A percentile compares a stretch with the other conserved stretches of the same genome.
Evolutionary conservation across 768 basidiomycete genomes (phyloP).

Genomic region (Suillus weaverae): DNA sequence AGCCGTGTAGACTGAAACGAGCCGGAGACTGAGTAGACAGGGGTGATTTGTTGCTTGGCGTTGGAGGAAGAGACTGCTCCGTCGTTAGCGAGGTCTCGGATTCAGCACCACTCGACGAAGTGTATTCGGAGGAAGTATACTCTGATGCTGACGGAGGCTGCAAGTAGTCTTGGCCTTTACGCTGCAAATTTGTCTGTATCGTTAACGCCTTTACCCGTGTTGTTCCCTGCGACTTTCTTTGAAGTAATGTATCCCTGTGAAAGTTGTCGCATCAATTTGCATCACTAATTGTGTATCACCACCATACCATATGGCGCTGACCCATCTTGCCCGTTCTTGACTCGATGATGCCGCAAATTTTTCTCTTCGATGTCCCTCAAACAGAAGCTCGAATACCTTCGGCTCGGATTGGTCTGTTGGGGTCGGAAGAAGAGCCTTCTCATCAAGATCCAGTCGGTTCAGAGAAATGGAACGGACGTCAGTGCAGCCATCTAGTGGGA

Average conservation of each 20-base stretch:
- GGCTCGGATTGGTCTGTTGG: constrained; percentile 40
- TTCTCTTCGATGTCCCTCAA: constrained; percentile 51
- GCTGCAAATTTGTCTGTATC: constrained; percentile 20
- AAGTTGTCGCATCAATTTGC: constrained; percentile 1
- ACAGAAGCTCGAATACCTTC: constrained; percentile 65
- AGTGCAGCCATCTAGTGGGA: constrained; percentile 52
- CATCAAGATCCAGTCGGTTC: constrained; percentile 43
- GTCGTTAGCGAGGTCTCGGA: constrained; percentile 1
- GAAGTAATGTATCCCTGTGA: constrained; percentile 59
- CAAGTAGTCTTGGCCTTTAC: constrained; percentile 5
- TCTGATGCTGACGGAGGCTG: constrained; percentile 16
- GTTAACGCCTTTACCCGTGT: constrained; percentile 8
- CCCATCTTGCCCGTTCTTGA: constrained; percentile 69
- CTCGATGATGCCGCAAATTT: constrained; percentile 63
- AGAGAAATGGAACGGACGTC: constrained; percentile 62
- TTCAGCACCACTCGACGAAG: constrained; percentile 25
- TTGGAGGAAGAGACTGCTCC: constrained; percentile 19
- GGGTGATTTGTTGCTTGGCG: constrained; percentile 30
- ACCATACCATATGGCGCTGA: constrained; percentile 70
- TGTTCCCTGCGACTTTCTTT: neutral
- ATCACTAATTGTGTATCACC: neutral
- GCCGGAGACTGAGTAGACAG: constrained; percentile 13
- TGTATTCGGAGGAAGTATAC: constrained; percentile 27
- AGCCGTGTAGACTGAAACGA: neutral
- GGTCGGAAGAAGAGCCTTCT: constrained; percentile 42